A percentile compares a stretch with the other conserved stretches of the same genome.
Conservation (phyloP, 306 rosid genomes). For the Cicer yamashitae region DNA sequence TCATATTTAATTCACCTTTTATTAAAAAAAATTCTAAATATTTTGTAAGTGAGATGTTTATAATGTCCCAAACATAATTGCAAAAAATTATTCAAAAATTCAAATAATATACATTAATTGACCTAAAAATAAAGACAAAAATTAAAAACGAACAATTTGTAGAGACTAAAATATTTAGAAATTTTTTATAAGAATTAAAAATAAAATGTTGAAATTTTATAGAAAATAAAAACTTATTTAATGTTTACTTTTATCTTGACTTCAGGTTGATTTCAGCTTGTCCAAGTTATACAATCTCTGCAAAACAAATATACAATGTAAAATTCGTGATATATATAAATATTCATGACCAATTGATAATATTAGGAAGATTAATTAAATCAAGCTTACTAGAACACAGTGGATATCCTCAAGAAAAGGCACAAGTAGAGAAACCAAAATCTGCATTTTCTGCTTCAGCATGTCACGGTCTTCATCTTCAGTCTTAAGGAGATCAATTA, state of each 20-base stretch:
- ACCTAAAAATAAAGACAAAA: too few species aligned
- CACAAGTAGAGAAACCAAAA: slow-evolving; percentile 57
- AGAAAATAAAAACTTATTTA: too few species aligned
- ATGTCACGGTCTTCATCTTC: slow-evolving; percentile 63
- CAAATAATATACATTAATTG: too few species aligned
- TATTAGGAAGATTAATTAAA: slow-evolving; percentile 16
- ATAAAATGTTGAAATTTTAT: too few species aligned
- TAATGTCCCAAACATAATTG: too few species aligned
- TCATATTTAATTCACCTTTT: too few species aligned
- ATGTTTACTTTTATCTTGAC: slow-evolving; percentile 3
- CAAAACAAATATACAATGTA: slow-evolving; percentile 29
- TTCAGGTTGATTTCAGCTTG: slow-evolving; percentile 61
- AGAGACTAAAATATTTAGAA: too few species aligned
- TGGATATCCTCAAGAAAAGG: slow-evolving; percentile 79
- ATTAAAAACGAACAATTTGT: too few species aligned
- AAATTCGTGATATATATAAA: background rate
- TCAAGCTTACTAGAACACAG: slow-evolving; percentile 60
- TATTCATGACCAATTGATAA: background rate
- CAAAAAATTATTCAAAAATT: too few species aligned
- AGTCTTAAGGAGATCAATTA: slow-evolving; percentile 60
- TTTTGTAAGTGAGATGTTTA: too few species aligned
- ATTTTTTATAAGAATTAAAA: too few species aligned
- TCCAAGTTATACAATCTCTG: slow-evolving; percentile 74
- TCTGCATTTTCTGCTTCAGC: slow-evolving; percentile 64
- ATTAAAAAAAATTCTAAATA: too few species aligned